phyloP scores from a whole-genome alignment of 129 eudicot species.

The Chrysanthemum makinoi region DNA sequence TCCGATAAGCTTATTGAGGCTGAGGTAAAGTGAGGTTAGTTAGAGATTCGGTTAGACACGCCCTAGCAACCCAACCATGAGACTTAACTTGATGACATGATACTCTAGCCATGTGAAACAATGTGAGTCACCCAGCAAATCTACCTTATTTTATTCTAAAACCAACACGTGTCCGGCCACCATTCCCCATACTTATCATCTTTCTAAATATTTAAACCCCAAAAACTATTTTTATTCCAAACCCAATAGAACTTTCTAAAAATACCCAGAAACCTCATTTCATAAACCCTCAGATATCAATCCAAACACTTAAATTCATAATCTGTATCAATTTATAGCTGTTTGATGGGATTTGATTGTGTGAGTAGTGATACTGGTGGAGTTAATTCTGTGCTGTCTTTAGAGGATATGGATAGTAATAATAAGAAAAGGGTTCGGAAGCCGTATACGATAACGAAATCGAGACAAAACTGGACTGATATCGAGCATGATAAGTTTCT shows the following conservation, averaged over 20 bases:
- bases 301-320: neutral
- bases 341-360: constrained; percentile 29
- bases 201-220: neutral
- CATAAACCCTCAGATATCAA: constrained; percentile 20
- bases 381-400: constrained; percentile 13
- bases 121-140: neutral
- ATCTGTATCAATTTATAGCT: neutral
- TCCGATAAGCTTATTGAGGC: too few species aligned
- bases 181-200: neutral
- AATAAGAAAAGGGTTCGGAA: constrained; percentile 59
- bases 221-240: neutral
- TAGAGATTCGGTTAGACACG: too few species aligned
- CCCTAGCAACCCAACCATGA: neutral
- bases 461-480: constrained; percentile 83
- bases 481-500: constrained; percentile 77
- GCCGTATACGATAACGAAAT: constrained; percentile 75
- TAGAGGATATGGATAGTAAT: constrained; percentile 35
- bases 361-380: constrained; percentile 19
- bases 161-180: constrained; percentile 7
- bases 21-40: too few species aligned
- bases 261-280: constrained; percentile 22
- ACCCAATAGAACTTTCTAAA: constrained; percentile 29
- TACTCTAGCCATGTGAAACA: neutral
- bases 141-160: neutral
- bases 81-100: neutral